Evolutionary conservation across 495 filamentous ascomycete species (phyloP).

Genomic region (Trichoderma virens): DNA sequence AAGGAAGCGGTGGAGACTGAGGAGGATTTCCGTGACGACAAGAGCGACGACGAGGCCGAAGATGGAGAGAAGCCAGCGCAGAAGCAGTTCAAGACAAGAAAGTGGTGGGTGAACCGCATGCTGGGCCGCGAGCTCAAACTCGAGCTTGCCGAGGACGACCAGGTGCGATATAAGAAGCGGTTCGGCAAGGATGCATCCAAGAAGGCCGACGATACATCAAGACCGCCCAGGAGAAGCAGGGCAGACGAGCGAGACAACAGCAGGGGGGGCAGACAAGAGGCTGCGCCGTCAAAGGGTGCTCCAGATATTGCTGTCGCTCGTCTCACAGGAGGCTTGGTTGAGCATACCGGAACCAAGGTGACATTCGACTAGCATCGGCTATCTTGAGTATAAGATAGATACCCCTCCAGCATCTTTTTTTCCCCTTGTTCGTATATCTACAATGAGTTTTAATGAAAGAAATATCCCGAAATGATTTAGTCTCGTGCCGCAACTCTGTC

Average conservation of each 20-base stretch:
- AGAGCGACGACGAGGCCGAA: slow-evolving; percentile 35
- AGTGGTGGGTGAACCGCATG: slow-evolving; percentile 76
- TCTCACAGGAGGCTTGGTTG: slow-evolving; percentile 68
- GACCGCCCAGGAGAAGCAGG: slow-evolving; percentile 11
- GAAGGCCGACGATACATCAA: slow-evolving; percentile 11
- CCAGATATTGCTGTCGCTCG: slow-evolving; percentile 37
- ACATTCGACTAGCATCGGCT: slow-evolving; percentile 57
- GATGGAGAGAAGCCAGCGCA: slow-evolving; percentile 21
- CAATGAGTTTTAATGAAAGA: not conserved
- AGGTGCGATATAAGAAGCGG: slow-evolving; percentile 81
- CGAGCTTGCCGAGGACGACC: slow-evolving; percentile 88
- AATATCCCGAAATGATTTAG: not conserved
- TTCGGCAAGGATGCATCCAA: slow-evolving; percentile 60
- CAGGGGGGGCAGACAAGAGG: slow-evolving; percentile 5
- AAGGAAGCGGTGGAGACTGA: slow-evolving; percentile 46
- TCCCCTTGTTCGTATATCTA: not conserved
- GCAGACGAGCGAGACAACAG: slow-evolving; percentile 4
- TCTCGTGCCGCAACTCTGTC: not conserved
- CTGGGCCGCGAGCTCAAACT: slow-evolving; percentile 71
- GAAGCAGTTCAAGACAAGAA: slow-evolving; percentile 54
- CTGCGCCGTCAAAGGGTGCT: slow-evolving; percentile 22
- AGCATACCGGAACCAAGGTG: slow-evolving; percentile 72
- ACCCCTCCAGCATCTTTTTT: slow-evolving; percentile 3
- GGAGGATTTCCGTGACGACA: slow-evolving; percentile 51
- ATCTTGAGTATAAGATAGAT: not conserved